A percentile compares a stretch with the other conserved stretches of the same genome.
Conservation (phyloP, 352 stramenopile genomes). For the Achlya hypogyna region DNA sequence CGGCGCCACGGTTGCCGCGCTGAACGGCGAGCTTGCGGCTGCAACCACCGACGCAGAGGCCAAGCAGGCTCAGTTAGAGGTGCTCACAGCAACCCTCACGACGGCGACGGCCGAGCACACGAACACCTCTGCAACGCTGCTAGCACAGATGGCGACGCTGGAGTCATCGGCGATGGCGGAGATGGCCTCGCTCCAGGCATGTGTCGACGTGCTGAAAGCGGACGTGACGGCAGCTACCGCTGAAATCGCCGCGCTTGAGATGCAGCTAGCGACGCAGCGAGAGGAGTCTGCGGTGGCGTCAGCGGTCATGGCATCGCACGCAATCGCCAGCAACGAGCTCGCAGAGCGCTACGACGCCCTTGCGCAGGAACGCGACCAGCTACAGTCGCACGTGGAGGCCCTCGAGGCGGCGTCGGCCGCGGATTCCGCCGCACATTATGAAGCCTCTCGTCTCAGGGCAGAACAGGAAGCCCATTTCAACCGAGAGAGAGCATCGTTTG, state of each 20-base stretch:
- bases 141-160: not conserved
- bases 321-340: not conserved
- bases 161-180: not conserved
- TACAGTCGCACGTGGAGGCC: not conserved
- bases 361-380: not conserved
- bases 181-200: not conserved
- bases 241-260: not conserved
- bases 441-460: no score
- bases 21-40: not conserved
- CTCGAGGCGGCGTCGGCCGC: not conserved
- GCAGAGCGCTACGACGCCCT: not conserved
- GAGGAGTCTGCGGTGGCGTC: not conserved
- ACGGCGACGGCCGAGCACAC: not conserved
- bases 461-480: no score
- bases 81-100: not conserved
- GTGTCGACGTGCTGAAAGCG: not conserved
- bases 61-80: slow-evolving; percentile 6
- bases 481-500: no score
- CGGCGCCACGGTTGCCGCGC: not conserved
- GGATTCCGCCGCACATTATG: not conserved
- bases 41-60: not conserved
- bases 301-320: not conserved
- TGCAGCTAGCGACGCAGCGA: not conserved
- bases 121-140: not conserved
- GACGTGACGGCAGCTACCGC: not conserved